Percentiles rank a stretch among this genome's conserved stretches.
Conservation (phyloP, 306 rosid genomes). For the Crotalaria pallida region DNA sequence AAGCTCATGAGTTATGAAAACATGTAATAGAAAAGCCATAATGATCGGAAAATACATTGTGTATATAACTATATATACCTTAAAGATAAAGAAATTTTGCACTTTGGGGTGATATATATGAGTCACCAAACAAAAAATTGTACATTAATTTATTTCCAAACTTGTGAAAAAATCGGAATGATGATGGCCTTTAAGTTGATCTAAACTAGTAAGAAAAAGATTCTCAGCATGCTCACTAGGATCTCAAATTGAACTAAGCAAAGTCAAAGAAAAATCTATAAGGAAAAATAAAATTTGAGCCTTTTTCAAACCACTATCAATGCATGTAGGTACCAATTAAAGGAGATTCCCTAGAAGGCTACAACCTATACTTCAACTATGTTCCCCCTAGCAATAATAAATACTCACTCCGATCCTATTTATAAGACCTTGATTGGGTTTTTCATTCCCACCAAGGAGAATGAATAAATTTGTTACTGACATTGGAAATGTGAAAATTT, state of each 20-base stretch:
- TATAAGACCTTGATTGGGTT: no score
- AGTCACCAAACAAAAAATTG: conserved; percentile 8
- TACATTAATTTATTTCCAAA: neutral
- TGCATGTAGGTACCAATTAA: conserved; percentile 8
- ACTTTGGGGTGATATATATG: neutral
- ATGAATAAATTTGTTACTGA: no score
- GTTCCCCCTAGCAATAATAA: neutral
- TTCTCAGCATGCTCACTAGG: neutral
- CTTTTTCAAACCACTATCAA: neutral
- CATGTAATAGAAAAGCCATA: neutral
- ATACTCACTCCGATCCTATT: no score
- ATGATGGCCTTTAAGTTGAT: conserved; percentile 1
- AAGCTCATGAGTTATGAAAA: neutral
- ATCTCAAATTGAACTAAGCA: conserved; percentile 7
- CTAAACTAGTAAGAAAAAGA: neutral
- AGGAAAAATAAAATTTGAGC: neutral
- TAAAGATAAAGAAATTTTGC: neutral
- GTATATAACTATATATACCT: no score
- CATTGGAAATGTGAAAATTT: no score
- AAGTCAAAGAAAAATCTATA: neutral
- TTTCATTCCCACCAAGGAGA: no score
- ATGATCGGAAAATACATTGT: no score
- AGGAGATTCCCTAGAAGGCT: neutral
- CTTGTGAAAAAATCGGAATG: neutral
- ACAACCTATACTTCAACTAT: neutral